phyloP scores from a whole-genome alignment of 768 basidiomycete genomes.

The Lentinula boryana region DNA sequence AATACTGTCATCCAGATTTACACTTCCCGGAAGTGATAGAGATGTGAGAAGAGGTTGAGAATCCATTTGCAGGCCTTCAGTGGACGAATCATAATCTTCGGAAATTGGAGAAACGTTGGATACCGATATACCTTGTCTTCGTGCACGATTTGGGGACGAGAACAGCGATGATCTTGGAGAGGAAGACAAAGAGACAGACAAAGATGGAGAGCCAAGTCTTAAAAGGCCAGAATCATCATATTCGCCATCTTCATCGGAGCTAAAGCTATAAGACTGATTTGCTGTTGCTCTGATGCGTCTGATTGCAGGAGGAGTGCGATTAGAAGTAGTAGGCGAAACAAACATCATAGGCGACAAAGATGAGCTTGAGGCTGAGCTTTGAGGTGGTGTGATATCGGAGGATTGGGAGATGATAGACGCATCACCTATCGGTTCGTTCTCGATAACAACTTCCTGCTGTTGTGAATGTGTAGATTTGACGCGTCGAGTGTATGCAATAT shows the following conservation, averaged over 20 bases:
- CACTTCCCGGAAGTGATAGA: constrained; percentile 24
- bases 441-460: not conserved
- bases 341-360: constrained; percentile 8
- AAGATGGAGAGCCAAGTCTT: constrained; percentile 11
- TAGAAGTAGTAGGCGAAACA: constrained; percentile 3
- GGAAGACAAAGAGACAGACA: constrained; percentile 36
- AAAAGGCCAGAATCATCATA: constrained; percentile 8
- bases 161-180: constrained; percentile 74
- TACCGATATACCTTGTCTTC: not conserved
- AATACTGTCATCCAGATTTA: constrained; percentile 5
- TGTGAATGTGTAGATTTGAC: not conserved
- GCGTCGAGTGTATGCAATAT: not conserved
- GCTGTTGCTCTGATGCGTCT: not conserved
- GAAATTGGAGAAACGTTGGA: constrained; percentile 1
- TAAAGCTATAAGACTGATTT: constrained; percentile 5
- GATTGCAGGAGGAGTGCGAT: constrained; percentile 2
- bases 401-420: not conserved
- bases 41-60: constrained; percentile 18
- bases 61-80: not conserved
- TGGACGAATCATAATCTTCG: not conserved
- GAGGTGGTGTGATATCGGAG: not conserved
- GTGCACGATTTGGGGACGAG: constrained; percentile 25
- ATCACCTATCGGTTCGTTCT: not conserved
- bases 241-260: constrained; percentile 1
- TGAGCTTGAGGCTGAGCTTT: not conserved